Base-by-base conservation (phyloP, 2,329 filamentous ascomycete species). In the Blastomyces gilchristii region DNA sequence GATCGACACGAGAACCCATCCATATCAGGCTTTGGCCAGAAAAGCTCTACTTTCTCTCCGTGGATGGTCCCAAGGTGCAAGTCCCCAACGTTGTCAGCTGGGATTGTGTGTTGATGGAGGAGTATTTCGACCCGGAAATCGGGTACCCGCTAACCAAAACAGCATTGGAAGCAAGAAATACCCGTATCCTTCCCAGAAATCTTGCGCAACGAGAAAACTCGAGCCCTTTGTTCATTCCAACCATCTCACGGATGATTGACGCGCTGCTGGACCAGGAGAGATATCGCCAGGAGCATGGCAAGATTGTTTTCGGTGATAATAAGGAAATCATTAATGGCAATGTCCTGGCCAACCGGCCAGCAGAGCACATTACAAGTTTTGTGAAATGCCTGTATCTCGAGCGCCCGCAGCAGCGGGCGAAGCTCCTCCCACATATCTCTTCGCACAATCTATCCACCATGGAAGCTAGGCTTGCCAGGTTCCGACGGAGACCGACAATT, bases 241-340 rank as follows among this genome's bases (percentile, higher is more conserved):
- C 60, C 16, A 62, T 54, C 41, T n/a, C 50, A 16, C 52, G 28
- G 25, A 49, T 62, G 50, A 25, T 62, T 22, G 50, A 62, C 31
- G 60, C 60, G 25, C 39, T 62, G 41, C 52, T 62, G 11, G 34
- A 62, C 18, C 60, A 62, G 31, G 60, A 62, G 39, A 54, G 60
- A 45, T 47, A 57, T 25, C 37, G 16, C 37, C 34, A 37, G 25
- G 41, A 34, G 3, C 50, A 57, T 11, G 28, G 37, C 14, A 39
- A 28, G 39, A 28, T 14, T 14, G n/a, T n/a, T n/a, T 41, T 49
- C 7, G 22, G 31, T 28, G 12, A 28, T 11, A 28, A 28, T 50
- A 50, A 28, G 1, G n/a, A 47, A 49, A 49, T 25, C 22, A 49
- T 49, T 4, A 22, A 37, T 49, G 25, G 5, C 28, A 52, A 28